Base-by-base conservation (phyloP, 768 basidiomycete genomes). In the Hygrophoropsis aurantiaca region DNA sequence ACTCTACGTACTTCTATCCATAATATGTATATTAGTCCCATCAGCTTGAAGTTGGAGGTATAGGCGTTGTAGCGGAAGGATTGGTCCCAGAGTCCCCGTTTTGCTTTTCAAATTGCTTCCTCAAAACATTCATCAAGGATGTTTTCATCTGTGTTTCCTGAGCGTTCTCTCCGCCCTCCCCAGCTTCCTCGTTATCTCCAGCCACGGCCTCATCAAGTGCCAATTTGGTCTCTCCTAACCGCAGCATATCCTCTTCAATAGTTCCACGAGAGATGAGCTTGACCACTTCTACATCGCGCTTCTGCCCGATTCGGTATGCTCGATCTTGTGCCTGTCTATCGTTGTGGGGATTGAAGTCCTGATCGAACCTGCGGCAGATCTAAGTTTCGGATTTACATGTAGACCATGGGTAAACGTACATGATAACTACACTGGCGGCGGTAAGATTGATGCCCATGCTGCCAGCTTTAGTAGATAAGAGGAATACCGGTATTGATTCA, bases 321-420 rank as follows among this genome's bases (percentile, higher is more conserved):
- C 97, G 84, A 66, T 99, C 97, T 50, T 95, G 93, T 1, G 97
- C 97, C 70, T 99, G 97, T 51, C 88, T 83, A 68, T 98, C 97
- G 64, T 99, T 99, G 69, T 93, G 90, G 3, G 90, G 90, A 64
- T 98, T 98, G 70, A 97, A 99, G 64, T 98, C 95, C 61, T 95
- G 94, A 62, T 99, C 95, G 61, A 94, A 97, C 82, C 87, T 89
- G 49, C 23, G 35, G 48, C 64, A 42, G 38, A 54, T 35, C 20
- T 35, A 3, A 43, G 0, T n/a, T n/a, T n/a, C n/a, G n/a, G 15
- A 2, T 7, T 45, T 20, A 46, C 30, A 27, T 30, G 34, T 24
- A n/a, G 20, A 34, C 8, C 8, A 6, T 6, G 27, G 6, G 39
- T 43, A 40, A 5, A n/a, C 5, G 37, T 51, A 88, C 87, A 94